Conservation (phyloP, 2,329 filamentous ascomycete species). For the Fusarium sulawesiense region DNA sequence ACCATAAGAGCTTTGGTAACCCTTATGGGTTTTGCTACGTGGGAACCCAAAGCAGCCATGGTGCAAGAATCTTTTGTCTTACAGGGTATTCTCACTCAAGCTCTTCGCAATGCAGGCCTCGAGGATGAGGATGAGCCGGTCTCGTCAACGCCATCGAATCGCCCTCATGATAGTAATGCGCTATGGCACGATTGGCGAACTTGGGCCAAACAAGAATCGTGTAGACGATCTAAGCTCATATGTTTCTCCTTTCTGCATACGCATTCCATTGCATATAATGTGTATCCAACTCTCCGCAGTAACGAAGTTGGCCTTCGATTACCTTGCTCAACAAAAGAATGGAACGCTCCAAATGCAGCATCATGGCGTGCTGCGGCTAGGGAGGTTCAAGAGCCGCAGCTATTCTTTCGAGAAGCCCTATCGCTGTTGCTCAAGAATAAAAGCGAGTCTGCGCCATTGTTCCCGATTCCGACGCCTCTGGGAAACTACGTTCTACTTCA, state of each 20-base stretch:
- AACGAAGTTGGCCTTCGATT: conserved; percentile 52
- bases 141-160: neutral
- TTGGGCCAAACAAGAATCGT: conserved; percentile 51
- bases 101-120: conserved; percentile 51
- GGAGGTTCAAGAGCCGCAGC: conserved; percentile 48
- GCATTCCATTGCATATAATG: conserved; percentile 54
- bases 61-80: conserved; percentile 52
- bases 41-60: conserved; percentile 50
- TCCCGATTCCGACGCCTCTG: conserved; percentile 52
- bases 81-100: conserved; percentile 50
- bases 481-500: conserved; percentile 54
- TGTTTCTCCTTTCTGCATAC: conserved; percentile 55
- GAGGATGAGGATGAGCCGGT: conserved; percentile 35
- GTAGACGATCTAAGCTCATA: conserved; percentile 52
- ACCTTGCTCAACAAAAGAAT: conserved; percentile 52
- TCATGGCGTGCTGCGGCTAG: conserved; percentile 8
- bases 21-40: conserved; percentile 55
- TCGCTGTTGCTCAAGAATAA: conserved; percentile 48
- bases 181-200: conserved; percentile 43
- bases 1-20: conserved; percentile 50
- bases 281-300: conserved; percentile 52
- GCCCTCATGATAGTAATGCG: conserved; percentile 2
- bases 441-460: conserved; percentile 28
- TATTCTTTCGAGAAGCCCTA: conserved; percentile 53
- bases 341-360: conserved; percentile 49